Evolutionary conservation across 352 stramenopile genomes (phyloP), one percentile per base, ranked within the genome.

Genomic region (Blastocystis sp.): DNA sequence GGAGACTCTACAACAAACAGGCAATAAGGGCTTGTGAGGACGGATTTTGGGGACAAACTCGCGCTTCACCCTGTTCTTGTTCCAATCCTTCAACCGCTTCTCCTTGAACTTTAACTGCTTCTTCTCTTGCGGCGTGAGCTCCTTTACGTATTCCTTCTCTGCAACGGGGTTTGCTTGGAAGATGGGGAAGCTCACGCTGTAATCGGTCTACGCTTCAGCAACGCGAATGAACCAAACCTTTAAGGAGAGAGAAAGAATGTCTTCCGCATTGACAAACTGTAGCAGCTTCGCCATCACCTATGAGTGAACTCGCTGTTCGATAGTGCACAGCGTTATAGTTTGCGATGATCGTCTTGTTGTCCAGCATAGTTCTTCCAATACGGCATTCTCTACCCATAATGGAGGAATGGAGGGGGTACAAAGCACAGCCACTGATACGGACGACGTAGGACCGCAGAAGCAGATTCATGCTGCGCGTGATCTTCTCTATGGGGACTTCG

Each of bases 151-250:
- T 21, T 54, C 10, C 54, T 84, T 84, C 9, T 57, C 14, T 19
- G 52, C 60, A 11, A 54, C 54, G 11, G 74, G 17, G n/a, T 84
- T 43, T 43, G 19, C 45, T 54, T 84, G 24, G 45, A 57, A 84
- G 57, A 84, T 84, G 14, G 74, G 74, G 60, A 84, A 84, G 45
- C 57, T 84, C 24, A 84, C 74, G 54, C 74, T 84, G 21, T 69
- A 19, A 7, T 84, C 74, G 38, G 74, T 84, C 74, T 84, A 84
- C n/a, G 45, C 24, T 34, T 84, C 48, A 84, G 14, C 4, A 4
- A 24, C 21, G 2, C 21, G 9, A 45, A 19, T n/a, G 14, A 52
- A n/a, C 3, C 10, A 19, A 9, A 84, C 74, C 45, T 84, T 84
- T 21, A 84, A 11, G 19, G 74, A 65, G 10, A 84, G 38, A 34